Conservation (phyloP, 2,329 filamentous ascomycete species). For the Didymella pinodella region DNA sequence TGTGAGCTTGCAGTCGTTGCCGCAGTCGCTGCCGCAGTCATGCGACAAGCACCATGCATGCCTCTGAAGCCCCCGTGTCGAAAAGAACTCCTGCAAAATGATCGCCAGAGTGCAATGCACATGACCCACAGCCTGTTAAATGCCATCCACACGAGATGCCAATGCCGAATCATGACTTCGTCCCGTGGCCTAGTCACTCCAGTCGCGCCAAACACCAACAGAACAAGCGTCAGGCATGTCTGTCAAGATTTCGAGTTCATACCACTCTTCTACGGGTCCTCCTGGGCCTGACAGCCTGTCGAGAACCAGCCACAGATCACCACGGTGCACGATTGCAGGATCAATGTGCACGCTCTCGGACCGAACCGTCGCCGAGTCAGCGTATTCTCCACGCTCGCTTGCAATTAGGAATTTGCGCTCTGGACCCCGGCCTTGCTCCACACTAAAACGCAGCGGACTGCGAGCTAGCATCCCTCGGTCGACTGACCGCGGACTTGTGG, state of each 20-base stretch:
- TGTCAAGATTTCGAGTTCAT: constrained; percentile 59
- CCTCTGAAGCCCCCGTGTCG: not conserved
- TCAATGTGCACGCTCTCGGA: constrained; percentile 78
- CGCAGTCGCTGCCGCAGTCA: constrained; percentile 7
- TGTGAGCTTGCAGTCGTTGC: constrained; percentile 7
- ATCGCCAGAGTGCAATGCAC: constrained; percentile 9
- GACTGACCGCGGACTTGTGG: constrained; percentile 37
- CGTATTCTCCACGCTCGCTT: constrained; percentile 77
- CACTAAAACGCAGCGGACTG: constrained; percentile 70
- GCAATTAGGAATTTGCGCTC: constrained; percentile 70
- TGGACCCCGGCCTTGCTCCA: constrained; percentile 77
- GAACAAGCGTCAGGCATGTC: constrained; percentile 56
- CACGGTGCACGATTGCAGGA: constrained; percentile 63
- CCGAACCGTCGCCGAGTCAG: constrained; percentile 71
- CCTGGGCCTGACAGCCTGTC: constrained; percentile 74
- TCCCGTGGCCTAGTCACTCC: constrained; percentile 46
- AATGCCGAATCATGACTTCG: constrained; percentile 22
- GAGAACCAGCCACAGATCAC: constrained; percentile 79
- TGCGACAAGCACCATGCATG: constrained; percentile 2
- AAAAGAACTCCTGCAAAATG: not conserved
- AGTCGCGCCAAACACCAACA: constrained; percentile 56
- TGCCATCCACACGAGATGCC: constrained; percentile 17
- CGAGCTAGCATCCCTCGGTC: constrained; percentile 43
- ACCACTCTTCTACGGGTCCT: constrained; percentile 57
- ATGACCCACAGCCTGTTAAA: constrained; percentile 19